phyloP scores from a whole-genome alignment of 2,329 filamentous ascomycete species.

The Albifimbria verrucaria region DNA sequence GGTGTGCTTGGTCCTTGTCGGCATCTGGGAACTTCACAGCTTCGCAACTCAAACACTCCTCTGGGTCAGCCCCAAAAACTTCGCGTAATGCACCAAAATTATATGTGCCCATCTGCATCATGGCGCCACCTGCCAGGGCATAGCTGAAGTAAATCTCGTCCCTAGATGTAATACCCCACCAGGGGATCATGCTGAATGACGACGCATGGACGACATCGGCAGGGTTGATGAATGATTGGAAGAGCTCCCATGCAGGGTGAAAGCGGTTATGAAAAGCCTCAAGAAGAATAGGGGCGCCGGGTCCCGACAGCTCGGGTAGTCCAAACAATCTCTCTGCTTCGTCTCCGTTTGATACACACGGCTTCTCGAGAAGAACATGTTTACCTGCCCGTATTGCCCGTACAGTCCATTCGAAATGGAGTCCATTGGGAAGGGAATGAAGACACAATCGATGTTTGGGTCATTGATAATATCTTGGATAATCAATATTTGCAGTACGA shows the following conservation, averaged over 20 bases:
- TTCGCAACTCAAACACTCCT: conserved; percentile 31
- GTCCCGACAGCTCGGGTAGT: conserved; percentile 26
- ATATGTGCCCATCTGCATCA: conserved; percentile 41
- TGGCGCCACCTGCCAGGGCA: conserved; percentile 36
- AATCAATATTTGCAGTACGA: not conserved
- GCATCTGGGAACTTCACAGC: conserved; percentile 15
- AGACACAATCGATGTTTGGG: conserved; percentile 40
- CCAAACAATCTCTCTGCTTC: conserved; percentile 45
- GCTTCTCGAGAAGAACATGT: conserved; percentile 54
- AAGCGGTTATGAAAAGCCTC: conserved; percentile 53
- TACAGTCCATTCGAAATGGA: conserved; percentile 38
- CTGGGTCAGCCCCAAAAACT: conserved; percentile 35
- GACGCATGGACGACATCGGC: conserved; percentile 32
- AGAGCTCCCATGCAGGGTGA: conserved; percentile 43
- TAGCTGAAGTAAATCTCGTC: conserved; percentile 41
- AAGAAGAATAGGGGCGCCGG: conserved; percentile 41
- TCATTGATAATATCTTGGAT: conserved; percentile 22
- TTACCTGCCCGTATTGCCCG: conserved; percentile 42
- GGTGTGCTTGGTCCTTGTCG: conserved; percentile 24
- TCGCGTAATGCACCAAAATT: conserved; percentile 32
- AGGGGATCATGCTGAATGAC: conserved; percentile 25
- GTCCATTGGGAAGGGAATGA: conserved; percentile 37
- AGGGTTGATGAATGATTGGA: conserved; percentile 35
- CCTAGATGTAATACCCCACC: conserved; percentile 25
- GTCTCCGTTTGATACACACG: conserved; percentile 39